Evolutionary conservation across 2,329 filamentous ascomycete genomes (phyloP).

Genomic region (Bipolaris sorokiniana): DNA sequence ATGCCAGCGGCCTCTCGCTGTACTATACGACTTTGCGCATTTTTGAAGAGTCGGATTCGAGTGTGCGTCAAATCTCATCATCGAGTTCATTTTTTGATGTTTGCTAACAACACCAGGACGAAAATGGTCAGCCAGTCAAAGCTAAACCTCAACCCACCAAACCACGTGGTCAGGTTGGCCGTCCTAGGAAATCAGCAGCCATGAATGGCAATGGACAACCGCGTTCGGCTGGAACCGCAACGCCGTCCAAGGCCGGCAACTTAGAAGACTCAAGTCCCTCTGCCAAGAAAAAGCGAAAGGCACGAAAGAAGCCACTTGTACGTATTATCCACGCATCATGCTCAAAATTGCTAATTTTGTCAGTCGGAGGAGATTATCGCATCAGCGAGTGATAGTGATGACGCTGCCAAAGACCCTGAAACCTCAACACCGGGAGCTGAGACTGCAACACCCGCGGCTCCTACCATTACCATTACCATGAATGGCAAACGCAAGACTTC

Average conservation of each 20-base stretch:
- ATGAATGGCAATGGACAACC: slow-evolving; percentile 33
- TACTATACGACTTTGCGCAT: slow-evolving; percentile 39
- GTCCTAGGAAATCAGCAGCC: slow-evolving; percentile 35
- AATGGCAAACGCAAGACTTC: slow-evolving; percentile 36
- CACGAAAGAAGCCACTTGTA: slow-evolving; percentile 40
- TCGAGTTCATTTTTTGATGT: not conserved
- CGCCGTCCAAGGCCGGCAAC: slow-evolving; percentile 22
- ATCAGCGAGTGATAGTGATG: slow-evolving; percentile 34
- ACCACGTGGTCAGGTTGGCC: slow-evolving; percentile 28
- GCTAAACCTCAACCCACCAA: slow-evolving; percentile 26
- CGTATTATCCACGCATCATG: not conserved
- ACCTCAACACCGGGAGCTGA: slow-evolving; percentile 14
- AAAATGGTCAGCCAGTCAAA: slow-evolving; percentile 24
- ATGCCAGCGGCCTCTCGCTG: slow-evolving; percentile 37
- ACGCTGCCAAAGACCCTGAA: slow-evolving; percentile 25
- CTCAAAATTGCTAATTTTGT: slow-evolving; percentile 16
- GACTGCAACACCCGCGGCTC: slow-evolving; percentile 18
- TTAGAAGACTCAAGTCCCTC: slow-evolving; percentile 30
- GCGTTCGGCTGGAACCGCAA: slow-evolving; percentile 24
- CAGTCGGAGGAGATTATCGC: slow-evolving; percentile 43
- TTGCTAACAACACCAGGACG: slow-evolving; percentile 37
- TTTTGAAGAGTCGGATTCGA: slow-evolving; percentile 38
- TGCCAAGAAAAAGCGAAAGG: slow-evolving; percentile 38
- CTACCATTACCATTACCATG: slow-evolving; percentile 17
- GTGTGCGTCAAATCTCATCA: slow-evolving; percentile 28